Evolutionary conservation across 768 basidiomycete species (phyloP), one percentile per base, ranked within the genome.

Genomic region (Mycena floridula): DNA sequence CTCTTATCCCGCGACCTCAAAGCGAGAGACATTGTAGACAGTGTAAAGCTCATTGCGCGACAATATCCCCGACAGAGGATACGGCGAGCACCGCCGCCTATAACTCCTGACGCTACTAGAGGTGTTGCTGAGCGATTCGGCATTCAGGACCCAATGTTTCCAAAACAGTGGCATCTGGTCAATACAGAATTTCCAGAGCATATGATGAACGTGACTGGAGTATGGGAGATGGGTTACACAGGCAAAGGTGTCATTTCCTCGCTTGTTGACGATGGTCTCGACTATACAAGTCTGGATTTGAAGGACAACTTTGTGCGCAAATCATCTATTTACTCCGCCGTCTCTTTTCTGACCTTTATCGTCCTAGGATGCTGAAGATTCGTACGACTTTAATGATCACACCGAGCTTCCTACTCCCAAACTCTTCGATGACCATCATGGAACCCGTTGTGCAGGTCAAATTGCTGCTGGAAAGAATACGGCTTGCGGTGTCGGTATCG

Each of bases 361-460:
- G 40, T 27, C 22, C 30, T 50, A 96, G 94, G 89, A 84, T 57
- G 78, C 84, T 9, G 80, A 78, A 20, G 82, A 93, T 47, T 97
- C 94, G 0, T 88, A 92, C 59, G 94, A 99, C 62, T 99, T 92
- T 63, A 99, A 99, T 61, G 92, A 95, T 58, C 92, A 98, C 56
- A 80, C 80, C 22, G 69, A 79, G 12, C 71, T 97, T 5, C 96
- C 96, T 8, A 85, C 84, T 25, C 96, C 96, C 0, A 77, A 83
- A 46, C 80, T 94, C 36, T 76, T 72, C 21, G 94, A 98, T 51
- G 96, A 99, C 54, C 89, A 90, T 54, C 96, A 99, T 58, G 96
- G 96, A 9, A 99, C 96, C 0, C 86, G 96, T 2, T 99, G 96
- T 61, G 95, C 95, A 1, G 96, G 96, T 23, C 95, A 99, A 64